These are phyloP conservation scores for Hypoxylon rickii DNA, from an alignment of 495 filamentous ascomycete genomes.

Conservation along the genomic window DNA sequence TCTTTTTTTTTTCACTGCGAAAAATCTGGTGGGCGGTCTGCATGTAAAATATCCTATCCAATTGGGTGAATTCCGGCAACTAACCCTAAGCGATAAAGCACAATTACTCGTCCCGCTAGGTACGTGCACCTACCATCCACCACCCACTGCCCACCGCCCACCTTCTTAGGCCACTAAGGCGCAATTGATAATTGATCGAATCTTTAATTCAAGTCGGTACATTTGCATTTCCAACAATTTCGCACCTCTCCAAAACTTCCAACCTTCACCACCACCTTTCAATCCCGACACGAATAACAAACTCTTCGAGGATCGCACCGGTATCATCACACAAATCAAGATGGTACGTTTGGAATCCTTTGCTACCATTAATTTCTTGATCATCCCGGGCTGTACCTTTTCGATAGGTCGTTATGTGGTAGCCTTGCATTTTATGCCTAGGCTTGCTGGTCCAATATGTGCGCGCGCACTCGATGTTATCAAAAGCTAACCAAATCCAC, in stretches of 20 bases:
- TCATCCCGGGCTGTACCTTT: no score
- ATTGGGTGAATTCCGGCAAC: slow-evolving; percentile 37
- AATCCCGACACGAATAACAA: slow-evolving; percentile 12
- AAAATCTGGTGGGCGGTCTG: slow-evolving; percentile 27
- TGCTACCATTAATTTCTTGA: not conserved
- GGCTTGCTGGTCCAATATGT: slow-evolving; percentile 8
- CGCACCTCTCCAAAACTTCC: slow-evolving; percentile 34
- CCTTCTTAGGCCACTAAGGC: slow-evolving; percentile 25
- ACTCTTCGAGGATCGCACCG: slow-evolving; percentile 62
- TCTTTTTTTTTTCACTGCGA: slow-evolving; percentile 18
- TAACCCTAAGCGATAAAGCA: slow-evolving; percentile 44
- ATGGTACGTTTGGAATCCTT: slow-evolving; percentile 50
- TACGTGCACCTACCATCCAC: not conserved
- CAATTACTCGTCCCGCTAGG: slow-evolving; percentile 1
- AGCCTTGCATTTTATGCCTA: slow-evolving; percentile 19
- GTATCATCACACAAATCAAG: slow-evolving; percentile 51
- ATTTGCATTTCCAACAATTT: slow-evolving; percentile 30
- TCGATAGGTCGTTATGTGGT: not conserved
- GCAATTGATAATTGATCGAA: slow-evolving; percentile 40
- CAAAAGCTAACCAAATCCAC: not conserved
- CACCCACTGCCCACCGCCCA: slow-evolving; percentile 9
- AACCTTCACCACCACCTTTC: slow-evolving; percentile 22
- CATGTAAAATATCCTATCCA: slow-evolving; percentile 14
- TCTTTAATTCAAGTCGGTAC: slow-evolving; percentile 18
- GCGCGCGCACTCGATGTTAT: slow-evolving; percentile 24